Evolutionary conservation across 169 alveolate species (phyloP).

Genomic region (Eimeria zaria): DNA sequence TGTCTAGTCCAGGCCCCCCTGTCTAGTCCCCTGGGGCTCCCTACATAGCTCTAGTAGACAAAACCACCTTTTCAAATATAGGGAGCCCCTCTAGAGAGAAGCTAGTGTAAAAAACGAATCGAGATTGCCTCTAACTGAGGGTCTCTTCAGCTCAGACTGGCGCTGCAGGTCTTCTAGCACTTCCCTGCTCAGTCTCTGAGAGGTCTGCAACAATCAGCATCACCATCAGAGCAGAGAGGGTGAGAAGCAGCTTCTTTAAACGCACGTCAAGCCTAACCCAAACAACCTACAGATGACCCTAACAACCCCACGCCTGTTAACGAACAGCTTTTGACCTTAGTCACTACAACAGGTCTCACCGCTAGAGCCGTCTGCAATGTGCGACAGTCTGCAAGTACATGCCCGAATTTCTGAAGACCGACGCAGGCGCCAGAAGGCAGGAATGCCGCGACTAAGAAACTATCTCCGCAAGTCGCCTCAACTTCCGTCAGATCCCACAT

Average conservation of each 20-base stretch:
- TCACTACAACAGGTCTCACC: not conserved
- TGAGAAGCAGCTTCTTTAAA: not conserved
- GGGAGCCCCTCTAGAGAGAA: constrained; percentile 2
- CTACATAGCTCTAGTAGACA: not conserved
- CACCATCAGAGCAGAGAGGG: not conserved
- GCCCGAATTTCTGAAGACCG: constrained; percentile 61
- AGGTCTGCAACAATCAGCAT: not conserved
- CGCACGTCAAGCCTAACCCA: not conserved
- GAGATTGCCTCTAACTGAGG: not conserved
- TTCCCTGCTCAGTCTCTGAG: constrained; percentile 49
- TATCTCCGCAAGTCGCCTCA: constrained; percentile 56
- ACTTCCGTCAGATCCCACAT: constrained; percentile 50
- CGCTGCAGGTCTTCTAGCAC: constrained; percentile 30
- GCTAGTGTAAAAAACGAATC: constrained; percentile 35
- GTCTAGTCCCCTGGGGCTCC: not conserved
- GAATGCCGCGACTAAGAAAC: constrained; percentile 61
- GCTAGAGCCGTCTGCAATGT: constrained; percentile 44
- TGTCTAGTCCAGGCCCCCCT: not conserved
- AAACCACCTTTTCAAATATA: not conserved
- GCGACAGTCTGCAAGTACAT: constrained; percentile 64
- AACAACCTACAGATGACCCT: not conserved
- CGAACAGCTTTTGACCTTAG: not conserved
- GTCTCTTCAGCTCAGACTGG: constrained; percentile 18
- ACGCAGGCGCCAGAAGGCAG: constrained; percentile 73
- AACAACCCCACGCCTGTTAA: not conserved